A percentile compares a stretch with the other conserved stretches of the same genome.
Conservation (phyloP, 768 basidiomycete genomes). For the Suillus bovinus region DNA sequence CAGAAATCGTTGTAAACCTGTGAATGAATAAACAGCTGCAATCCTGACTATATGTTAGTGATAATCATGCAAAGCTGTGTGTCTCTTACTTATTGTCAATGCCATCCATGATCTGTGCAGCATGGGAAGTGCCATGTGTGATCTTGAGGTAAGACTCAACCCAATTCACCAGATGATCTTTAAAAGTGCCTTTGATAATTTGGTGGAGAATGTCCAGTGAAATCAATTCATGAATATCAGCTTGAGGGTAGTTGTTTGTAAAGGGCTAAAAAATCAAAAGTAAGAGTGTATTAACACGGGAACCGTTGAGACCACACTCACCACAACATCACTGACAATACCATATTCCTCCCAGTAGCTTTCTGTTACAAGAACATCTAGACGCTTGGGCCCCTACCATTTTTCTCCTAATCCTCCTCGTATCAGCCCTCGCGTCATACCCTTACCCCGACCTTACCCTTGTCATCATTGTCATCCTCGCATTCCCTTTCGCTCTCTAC, state of each 20-base stretch:
- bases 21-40: conserved; percentile 16
- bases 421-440: too few species aligned
- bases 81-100: conserved; percentile 34
- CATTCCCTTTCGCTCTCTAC: too few species aligned
- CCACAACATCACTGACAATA: conserved; percentile 22
- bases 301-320: conserved; percentile 6
- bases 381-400: too few species aligned
- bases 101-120: conserved; percentile 19
- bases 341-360: conserved; percentile 29
- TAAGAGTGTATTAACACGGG: background rate
- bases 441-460: too few species aligned
- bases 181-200: conserved; percentile 47
- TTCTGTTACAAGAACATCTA: too few species aligned
- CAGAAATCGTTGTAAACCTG: conserved; percentile 25
- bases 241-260: conserved; percentile 9
- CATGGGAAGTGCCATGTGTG: conserved; percentile 12
- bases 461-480: too few species aligned
- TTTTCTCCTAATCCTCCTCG: too few species aligned
- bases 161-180: conserved; percentile 43
- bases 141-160: conserved; percentile 30
- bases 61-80: too few species aligned
- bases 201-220: conserved; percentile 47
- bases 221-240: conserved; percentile 33
- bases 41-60: conserved; percentile 14
- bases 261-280: conserved; percentile 8